Conservation (phyloP, 352 stramenopile species). For the Blastocystis sp. region DNA sequence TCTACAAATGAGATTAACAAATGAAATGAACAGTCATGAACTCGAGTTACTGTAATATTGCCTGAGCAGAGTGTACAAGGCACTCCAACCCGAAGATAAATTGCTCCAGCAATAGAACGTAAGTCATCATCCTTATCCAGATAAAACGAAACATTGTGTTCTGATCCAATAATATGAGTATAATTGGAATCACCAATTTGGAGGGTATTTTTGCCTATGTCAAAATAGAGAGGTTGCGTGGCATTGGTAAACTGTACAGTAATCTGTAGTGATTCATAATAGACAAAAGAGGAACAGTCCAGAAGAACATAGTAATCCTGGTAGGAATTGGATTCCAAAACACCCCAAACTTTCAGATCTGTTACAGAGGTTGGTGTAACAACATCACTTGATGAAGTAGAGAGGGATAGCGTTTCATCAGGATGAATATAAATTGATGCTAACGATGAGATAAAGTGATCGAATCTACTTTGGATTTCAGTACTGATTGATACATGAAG, state of each 20-base stretch:
- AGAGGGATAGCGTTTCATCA: not conserved
- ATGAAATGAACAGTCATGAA: not conserved
- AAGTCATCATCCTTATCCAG: not conserved
- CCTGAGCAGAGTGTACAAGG: not conserved
- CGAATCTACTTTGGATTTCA: not conserved
- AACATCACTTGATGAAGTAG: not conserved
- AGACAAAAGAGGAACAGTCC: not conserved
- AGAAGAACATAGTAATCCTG: not conserved
- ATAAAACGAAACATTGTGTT: not conserved
- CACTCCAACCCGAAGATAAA: not conserved
- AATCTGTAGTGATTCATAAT: not conserved
- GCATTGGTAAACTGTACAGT: not conserved
- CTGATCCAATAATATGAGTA: not conserved
- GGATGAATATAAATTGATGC: not conserved
- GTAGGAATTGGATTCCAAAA: not conserved
- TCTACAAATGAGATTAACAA: not conserved
- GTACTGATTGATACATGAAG: not conserved
- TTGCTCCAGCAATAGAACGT: not conserved
- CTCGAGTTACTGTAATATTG: not conserved
- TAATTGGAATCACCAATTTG: not conserved
- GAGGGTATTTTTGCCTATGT: not conserved
- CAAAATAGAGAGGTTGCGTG: not conserved
- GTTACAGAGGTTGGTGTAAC: too few relatives aligned
- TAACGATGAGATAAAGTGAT: not conserved
- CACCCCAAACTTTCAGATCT: not conserved